These are phyloP conservation scores for Eleusine indica DNA, from an alignment of 176 grass and related monocot species.

Conservation along the genomic window DNA sequence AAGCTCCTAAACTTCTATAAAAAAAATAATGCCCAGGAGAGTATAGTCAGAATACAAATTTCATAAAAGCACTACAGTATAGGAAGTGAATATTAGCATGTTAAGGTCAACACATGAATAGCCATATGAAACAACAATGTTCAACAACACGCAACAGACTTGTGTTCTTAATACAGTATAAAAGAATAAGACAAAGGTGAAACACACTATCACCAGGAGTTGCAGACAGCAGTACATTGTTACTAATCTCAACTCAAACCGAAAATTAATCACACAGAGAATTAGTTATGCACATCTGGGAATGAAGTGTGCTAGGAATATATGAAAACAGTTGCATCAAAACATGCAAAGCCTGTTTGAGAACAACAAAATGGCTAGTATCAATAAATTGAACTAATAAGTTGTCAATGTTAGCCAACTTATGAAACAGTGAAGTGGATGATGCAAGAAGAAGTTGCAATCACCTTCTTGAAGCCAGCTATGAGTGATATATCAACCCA, in stretches of 20 bases:
- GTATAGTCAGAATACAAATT: slow-evolving; percentile 2
- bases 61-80: neutral
- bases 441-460: neutral
- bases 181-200: neutral
- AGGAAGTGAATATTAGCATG: neutral
- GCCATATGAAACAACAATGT: neutral
- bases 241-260: neutral
- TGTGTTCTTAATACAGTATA: neutral
- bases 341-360: neutral
- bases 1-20: neutral
- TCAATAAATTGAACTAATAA: neutral
- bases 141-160: neutral
- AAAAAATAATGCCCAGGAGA: neutral
- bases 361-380: neutral
- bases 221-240: neutral
- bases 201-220: neutral
- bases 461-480: slow-evolving; percentile 89
- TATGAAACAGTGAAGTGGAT: neutral
- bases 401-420: neutral
- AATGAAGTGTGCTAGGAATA: neutral
- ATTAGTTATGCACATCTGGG: neutral
- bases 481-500: slow-evolving; percentile 87
- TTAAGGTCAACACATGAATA: neutral
- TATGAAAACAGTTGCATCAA: neutral
- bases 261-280: neutral